Evolutionary conservation across 1,284 basidiomycete genomes (phyloP), one percentile per base, ranked within the genome.

Genomic region (Rhodofomes roseus): DNA sequence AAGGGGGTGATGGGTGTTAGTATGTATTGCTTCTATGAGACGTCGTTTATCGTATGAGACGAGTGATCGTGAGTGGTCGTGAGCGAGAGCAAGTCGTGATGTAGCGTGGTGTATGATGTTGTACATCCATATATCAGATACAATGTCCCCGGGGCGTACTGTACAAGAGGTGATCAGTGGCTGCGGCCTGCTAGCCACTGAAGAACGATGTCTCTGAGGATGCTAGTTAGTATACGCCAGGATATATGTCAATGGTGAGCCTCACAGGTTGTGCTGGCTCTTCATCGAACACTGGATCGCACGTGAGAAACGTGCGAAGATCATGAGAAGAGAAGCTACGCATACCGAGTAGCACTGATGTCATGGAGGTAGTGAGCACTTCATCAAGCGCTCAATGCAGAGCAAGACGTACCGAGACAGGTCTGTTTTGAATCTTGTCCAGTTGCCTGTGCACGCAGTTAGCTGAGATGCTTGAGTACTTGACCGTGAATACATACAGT

Each of bases 201-300:
- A 20, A 91, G 70, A 16, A 90, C 83, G 56, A 91, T 90, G 65
- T 90, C 88, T 58, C 87, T 90, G 64, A 16, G 59, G 29, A 6
- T 16, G n/a, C 2, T 22, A 14, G 11, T 50, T 9, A 55, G 34
- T 12, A n/a, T 27, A 23, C 12, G 20, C 6, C 18, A 2, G 18
- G 37, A 27, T 14, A 48, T 25, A 48, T 29, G 55, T 23, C 22
- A 46, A 23, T 18, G 23, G 14, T 54, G 39, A 27, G 39, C 71
- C 88, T 59, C 68, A 90, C 88, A 98, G 79, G 70, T 97, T 97
- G 71, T 96, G 92, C 74, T 94, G 92, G 65, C 88, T 95, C 76
- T 96, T 96, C 89, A 96, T 95, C 18, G 93, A 95, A 71, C 91
- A 92, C 91, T 93, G 64, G 1, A 59, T 31, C 18, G 7, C 14